Evolutionary conservation across 2,329 filamentous ascomycete species (phyloP).

Genomic region (Hypoxylon sp.): DNA sequence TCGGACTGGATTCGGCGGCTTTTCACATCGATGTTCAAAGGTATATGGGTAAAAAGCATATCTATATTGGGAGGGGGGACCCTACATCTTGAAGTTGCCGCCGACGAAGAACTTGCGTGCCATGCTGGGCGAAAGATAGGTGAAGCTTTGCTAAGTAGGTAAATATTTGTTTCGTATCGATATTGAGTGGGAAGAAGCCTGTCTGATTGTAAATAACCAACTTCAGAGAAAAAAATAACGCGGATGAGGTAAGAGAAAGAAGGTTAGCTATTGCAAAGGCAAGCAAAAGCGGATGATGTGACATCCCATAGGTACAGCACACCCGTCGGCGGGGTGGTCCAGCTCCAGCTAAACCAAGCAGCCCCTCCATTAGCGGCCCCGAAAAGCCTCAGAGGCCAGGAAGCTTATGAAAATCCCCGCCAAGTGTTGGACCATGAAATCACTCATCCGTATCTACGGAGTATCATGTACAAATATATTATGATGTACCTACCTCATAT

Average conservation of each 20-base stretch:
- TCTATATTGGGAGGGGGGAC: slow-evolving; percentile 48
- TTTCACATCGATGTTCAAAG: slow-evolving; percentile 33
- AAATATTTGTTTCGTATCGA: slow-evolving; percentile 10
- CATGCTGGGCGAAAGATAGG: slow-evolving; percentile 70
- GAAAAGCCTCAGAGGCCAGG: slow-evolving; percentile 10
- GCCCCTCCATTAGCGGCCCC: slow-evolving; percentile 24
- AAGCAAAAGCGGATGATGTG: slow-evolving; percentile 27
- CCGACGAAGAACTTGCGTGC: slow-evolving; percentile 97
- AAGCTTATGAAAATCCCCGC: slow-evolving; percentile 28
- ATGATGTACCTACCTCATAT: neutral
- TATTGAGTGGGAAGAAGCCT: neutral
- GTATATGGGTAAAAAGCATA: slow-evolving; percentile 41
- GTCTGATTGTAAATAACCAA: neutral
- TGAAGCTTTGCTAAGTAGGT: slow-evolving; percentile 16
- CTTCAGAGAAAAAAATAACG: slow-evolving; percentile 32
- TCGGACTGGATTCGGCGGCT: slow-evolving; percentile 1
- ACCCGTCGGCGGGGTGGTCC: slow-evolving; percentile 16
- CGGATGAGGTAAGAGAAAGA: slow-evolving; percentile 19
- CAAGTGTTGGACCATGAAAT: slow-evolving; percentile 24
- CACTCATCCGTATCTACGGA: slow-evolving; percentile 29
- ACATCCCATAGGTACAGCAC: slow-evolving; percentile 25
- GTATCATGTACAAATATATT: slow-evolving; percentile 14
- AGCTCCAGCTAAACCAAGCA: neutral
- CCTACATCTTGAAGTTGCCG: slow-evolving; percentile 99
- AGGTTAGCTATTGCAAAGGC: slow-evolving; percentile 11